Evolutionary conservation across 2,329 filamentous ascomycete species (phyloP).

Genomic region (Phialophora tarda): DNA sequence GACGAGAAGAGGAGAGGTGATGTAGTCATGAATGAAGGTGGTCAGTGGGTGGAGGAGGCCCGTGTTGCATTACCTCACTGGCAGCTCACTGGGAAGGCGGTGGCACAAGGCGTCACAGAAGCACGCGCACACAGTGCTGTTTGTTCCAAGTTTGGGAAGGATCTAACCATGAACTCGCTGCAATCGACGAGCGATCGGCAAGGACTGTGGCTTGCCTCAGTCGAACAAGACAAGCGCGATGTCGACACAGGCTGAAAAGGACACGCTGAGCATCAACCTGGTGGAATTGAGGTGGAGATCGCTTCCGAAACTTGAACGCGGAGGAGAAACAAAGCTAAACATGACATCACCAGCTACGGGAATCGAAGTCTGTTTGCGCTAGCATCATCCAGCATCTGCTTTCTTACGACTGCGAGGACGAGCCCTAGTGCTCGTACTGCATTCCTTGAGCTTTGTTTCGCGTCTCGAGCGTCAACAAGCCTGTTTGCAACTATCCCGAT

Average conservation of each 20-base stretch:
- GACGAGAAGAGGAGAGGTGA: constrained; percentile 17
- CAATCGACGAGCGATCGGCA: constrained; percentile 16
- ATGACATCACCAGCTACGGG: constrained; percentile 18
- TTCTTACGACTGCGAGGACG: background rate
- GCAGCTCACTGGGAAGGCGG: constrained; percentile 12
- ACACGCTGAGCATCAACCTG: constrained; percentile 12
- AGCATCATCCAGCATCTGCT: background rate
- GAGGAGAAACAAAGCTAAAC: constrained; percentile 9
- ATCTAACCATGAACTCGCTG: constrained; percentile 13
- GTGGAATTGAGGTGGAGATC: constrained; percentile 10
- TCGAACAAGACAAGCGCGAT: constrained; percentile 5
- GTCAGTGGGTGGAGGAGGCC: constrained; percentile 1
- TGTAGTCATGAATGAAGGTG: constrained; percentile 25
- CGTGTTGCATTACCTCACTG: constrained; percentile 24
- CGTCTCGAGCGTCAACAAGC: background rate
- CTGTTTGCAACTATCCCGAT: background rate
- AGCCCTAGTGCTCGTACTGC: background rate
- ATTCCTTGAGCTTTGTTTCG: background rate
- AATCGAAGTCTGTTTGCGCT: background rate
- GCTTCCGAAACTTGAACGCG: constrained; percentile 6
- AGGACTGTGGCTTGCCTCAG: constrained; percentile 12
- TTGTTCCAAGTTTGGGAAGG: constrained; percentile 16
- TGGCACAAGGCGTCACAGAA: constrained; percentile 18
- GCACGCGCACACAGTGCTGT: constrained; percentile 16
- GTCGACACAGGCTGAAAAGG: constrained; percentile 9